These are phyloP conservation scores for Lactarius sanguifluus DNA, from an alignment of 768 basidiomycete genomes.

Conservation along the genomic window DNA sequence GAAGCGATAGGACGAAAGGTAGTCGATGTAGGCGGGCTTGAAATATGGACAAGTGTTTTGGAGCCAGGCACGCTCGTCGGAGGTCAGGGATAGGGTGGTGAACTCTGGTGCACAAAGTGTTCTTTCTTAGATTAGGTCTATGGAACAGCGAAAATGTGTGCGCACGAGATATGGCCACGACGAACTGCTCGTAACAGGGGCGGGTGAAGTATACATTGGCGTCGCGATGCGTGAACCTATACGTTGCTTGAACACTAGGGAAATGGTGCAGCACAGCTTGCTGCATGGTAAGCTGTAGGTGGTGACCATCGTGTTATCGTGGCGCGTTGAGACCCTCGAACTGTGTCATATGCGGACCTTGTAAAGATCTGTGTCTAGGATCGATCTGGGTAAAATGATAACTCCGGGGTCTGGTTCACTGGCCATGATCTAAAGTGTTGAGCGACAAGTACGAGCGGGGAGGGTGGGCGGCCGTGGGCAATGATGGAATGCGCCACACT, in stretches of 20 bases:
- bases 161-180: slow-evolving; percentile 56
- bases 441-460: slow-evolving; percentile 4
- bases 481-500: background rate
- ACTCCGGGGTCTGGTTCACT: slow-evolving; percentile 15
- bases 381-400: slow-evolving; percentile 44
- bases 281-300: slow-evolving; percentile 85
- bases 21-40: slow-evolving; percentile 68
- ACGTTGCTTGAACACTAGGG: slow-evolving; percentile 64
- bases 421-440: slow-evolving; percentile 9
- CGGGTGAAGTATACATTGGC: slow-evolving; percentile 62
- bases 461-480: too few relatives aligned
- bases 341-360: slow-evolving; percentile 45
- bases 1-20: slow-evolving; percentile 66
- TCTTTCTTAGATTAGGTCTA: background rate
- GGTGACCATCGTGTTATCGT: slow-evolving; percentile 11
- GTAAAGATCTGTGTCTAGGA: slow-evolving; percentile 94
- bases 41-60: slow-evolving; percentile 71
- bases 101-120: slow-evolving; percentile 56
- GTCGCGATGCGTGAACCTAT: slow-evolving; percentile 81
- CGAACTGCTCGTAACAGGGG: slow-evolving; percentile 60
- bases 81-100: slow-evolving; percentile 55
- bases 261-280: slow-evolving; percentile 82
- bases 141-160: slow-evolving; percentile 8
- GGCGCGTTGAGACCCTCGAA: background rate
- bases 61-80: slow-evolving; percentile 68